Conservation (phyloP, 192 early-diverging fungal species). For the Mortierella antarctica region DNA sequence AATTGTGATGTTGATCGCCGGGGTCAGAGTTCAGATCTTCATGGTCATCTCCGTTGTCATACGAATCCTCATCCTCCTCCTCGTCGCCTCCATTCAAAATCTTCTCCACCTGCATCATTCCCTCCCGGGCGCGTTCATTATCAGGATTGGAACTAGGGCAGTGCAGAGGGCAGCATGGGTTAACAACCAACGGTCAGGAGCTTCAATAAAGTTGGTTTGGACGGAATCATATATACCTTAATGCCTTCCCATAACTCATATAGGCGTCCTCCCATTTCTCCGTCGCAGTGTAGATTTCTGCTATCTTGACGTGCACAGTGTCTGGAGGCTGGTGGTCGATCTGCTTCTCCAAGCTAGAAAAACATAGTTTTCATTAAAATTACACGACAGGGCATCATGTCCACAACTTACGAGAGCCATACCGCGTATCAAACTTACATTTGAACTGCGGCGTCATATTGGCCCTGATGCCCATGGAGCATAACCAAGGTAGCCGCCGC, state of each 20-base stretch:
- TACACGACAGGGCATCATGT: neutral
- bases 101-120: constrained; percentile 14
- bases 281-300: constrained; percentile 13
- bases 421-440: constrained; percentile 9
- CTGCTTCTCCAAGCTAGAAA: constrained; percentile 20
- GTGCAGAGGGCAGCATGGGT: neutral
- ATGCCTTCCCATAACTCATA: constrained; percentile 15
- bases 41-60: neutral
- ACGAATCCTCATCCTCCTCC: constrained; percentile 12
- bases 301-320: constrained; percentile 17
- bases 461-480: constrained; percentile 14
- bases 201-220: neutral
- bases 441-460: constrained; percentile 21
- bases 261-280: constrained; percentile 28
- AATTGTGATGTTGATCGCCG: neutral
- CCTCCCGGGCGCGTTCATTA: constrained; percentile 3
- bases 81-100: constrained; percentile 27
- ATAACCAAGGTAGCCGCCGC: constrained; percentile 11
- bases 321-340: constrained; percentile 32
- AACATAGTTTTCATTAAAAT: neutral
- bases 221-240: constrained; percentile 11
- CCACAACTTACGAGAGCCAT: neutral
- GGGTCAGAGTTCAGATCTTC: constrained; percentile 2
- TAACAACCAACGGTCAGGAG: neutral
- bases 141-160: constrained; percentile 4